These are phyloP conservation scores for Thielaviopsis euricoi DNA, from an alignment of 2,329 filamentous ascomycete genomes.

Conservation along the genomic window DNA sequence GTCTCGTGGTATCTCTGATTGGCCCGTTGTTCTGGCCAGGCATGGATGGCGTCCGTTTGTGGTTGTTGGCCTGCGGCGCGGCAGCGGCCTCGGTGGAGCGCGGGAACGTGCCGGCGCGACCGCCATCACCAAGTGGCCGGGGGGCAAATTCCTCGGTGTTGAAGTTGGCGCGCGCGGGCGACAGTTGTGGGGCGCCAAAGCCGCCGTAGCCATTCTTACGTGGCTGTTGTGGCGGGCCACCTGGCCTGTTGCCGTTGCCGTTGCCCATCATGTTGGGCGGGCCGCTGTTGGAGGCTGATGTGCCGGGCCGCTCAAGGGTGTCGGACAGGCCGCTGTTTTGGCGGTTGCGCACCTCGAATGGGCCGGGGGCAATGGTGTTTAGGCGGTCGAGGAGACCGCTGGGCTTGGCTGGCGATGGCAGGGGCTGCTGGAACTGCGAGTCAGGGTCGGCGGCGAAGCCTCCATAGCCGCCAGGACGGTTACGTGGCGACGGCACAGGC, in stretches of 20 bases:
- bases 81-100: constrained; percentile 20
- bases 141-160: constrained; percentile 20
- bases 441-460: constrained; percentile 26
- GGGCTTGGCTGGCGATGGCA: constrained; percentile 27
- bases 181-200: constrained; percentile 32
- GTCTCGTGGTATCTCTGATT: constrained; percentile 29
- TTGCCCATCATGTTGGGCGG: constrained; percentile 11
- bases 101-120: constrained; percentile 38
- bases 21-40: constrained; percentile 17
- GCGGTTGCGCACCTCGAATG: constrained; percentile 36
- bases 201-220: constrained; percentile 40
- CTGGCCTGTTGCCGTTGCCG: constrained; percentile 20
- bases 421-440: constrained; percentile 27
- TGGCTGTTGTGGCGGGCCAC: constrained; percentile 17
- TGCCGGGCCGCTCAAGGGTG: constrained; percentile 16
- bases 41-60: constrained; percentile 8
- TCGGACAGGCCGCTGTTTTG: constrained; percentile 15
- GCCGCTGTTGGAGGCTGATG: constrained; percentile 19
- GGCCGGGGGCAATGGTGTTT: constrained; percentile 49
- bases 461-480: constrained; percentile 31
- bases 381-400: constrained; percentile 40
- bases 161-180: constrained; percentile 13
- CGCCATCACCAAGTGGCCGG: constrained; percentile 22
- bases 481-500: constrained; percentile 23
- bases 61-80: not conserved